These are phyloP conservation scores for Solanum chiquidenum DNA, from an alignment of 257 asterid species.

Conservation along the genomic window DNA sequence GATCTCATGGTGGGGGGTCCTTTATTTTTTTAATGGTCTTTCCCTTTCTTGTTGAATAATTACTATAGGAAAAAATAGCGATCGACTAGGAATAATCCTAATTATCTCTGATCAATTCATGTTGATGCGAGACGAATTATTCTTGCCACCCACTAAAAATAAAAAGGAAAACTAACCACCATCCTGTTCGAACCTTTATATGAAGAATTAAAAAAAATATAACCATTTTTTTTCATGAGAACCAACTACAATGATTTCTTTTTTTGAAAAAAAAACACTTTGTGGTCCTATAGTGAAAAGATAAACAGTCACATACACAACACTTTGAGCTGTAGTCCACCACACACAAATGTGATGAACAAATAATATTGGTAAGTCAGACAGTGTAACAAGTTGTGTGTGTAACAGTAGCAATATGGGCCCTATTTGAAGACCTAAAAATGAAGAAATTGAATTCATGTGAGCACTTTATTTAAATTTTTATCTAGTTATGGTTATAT, in stretches of 20 bases:
- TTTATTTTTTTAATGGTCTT: neutral
- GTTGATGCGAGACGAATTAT: neutral
- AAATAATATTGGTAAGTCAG: slow-evolving; percentile 1
- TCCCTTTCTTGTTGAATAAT: no score
- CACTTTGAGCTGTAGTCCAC: neutral
- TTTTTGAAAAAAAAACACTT: neutral
- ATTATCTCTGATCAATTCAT: neutral
- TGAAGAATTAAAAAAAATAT: neutral
- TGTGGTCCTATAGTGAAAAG: neutral
- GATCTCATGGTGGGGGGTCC: neutral
- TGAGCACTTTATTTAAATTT: neutral
- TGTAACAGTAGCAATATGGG: neutral
- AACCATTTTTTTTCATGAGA: neutral
- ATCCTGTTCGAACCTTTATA: neutral
- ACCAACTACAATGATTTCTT: neutral
- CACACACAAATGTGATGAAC: neutral
- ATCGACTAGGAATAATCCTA: neutral
- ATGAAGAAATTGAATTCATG: neutral
- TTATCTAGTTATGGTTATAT: slow-evolving; percentile 39
- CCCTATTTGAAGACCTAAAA: neutral
- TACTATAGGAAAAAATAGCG: no score
- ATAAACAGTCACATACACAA: neutral
- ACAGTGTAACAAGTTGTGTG: slow-evolving; percentile 1
- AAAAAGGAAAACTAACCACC: neutral
- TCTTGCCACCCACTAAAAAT: neutral